Percentiles rank a stretch among this genome's conserved stretches.
Conservation (phyloP, 2,329 filamentous ascomycete genomes). For the Lecanoromycetidae sp. region DNA sequence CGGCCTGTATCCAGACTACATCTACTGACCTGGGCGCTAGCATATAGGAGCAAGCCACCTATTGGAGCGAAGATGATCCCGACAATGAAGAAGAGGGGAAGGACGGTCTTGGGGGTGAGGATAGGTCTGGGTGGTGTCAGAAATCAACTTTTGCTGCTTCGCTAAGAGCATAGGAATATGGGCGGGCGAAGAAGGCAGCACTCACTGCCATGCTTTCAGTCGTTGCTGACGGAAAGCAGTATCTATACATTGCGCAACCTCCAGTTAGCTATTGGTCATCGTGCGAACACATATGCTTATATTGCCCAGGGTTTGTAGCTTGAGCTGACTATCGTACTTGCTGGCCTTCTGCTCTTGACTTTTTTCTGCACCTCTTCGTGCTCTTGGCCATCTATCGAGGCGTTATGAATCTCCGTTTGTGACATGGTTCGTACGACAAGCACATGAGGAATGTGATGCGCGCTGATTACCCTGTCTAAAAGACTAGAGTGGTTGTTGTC, state of each 20-base stretch:
- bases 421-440: constrained; percentile 28
- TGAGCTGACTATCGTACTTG: constrained; percentile 51
- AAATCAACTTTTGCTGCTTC: constrained; percentile 4
- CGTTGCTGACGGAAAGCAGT: constrained; percentile 95
- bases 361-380: constrained; percentile 50
- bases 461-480: too few relatives aligned
- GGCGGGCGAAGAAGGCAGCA: constrained; percentile 21
- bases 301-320: neutral
- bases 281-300: neutral
- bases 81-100: constrained; percentile 81
- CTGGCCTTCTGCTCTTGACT: constrained; percentile 81
- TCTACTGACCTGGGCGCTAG: constrained; percentile 58
- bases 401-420: constrained; percentile 30
- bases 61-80: constrained; percentile 90
- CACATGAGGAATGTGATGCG: constrained; percentile 10
- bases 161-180: constrained; percentile 9
- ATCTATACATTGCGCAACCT: constrained; percentile 42
- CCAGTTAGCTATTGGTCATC: neutral
- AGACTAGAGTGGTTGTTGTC: too few relatives aligned
- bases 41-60: constrained; percentile 73
- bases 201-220: constrained; percentile 96
- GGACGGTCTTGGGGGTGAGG: constrained; percentile 82
- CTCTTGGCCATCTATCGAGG: constrained; percentile 35
- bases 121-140: constrained; percentile 58
- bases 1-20: neutral